phyloP scores from a whole-genome alignment of 805 yeast species.

The Brettanomyces bruxellensis region DNA sequence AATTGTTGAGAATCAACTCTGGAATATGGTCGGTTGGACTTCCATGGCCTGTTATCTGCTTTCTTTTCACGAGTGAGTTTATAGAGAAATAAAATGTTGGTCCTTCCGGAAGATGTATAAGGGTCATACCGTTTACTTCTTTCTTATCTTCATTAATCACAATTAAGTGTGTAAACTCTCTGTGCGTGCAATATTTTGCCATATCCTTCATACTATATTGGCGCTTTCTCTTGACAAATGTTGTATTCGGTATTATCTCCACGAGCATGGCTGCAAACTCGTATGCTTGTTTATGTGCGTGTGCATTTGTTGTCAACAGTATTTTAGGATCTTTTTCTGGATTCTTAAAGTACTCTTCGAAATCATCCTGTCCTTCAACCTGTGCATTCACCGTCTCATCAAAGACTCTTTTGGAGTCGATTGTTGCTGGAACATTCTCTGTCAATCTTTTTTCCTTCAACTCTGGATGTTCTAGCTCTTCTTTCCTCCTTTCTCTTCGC shows the following conservation, averaged over 20 bases:
- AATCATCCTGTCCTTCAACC: conserved; percentile 57
- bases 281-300: conserved; percentile 80
- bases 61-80: conserved; percentile 65
- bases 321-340: conserved; percentile 67
- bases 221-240: conserved; percentile 79
- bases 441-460: conserved; percentile 70
- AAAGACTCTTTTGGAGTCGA: conserved; percentile 73
- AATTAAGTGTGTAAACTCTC: conserved; percentile 81
- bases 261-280: conserved; percentile 81
- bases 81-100: conserved; percentile 91
- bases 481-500: conserved; percentile 79
- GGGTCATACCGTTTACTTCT: conserved; percentile 82
- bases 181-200: conserved; percentile 68
- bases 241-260: conserved; percentile 77
- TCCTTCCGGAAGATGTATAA: conserved; percentile 90
- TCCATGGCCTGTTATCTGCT: conserved; percentile 80
- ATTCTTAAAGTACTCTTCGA: conserved; percentile 44
- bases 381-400: conserved; percentile 72
- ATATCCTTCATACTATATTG: conserved; percentile 82
- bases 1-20: conserved; percentile 85
- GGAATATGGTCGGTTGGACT: conserved; percentile 86
- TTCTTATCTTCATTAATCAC: conserved; percentile 94
- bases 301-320: conserved; percentile 78
- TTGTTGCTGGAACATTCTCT: conserved; percentile 71
- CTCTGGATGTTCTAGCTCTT: conserved; percentile 77